These are phyloP conservation scores for Penicillium sp. DNA, from an alignment of 2,329 filamentous ascomycete species.

Conservation along the genomic window DNA sequence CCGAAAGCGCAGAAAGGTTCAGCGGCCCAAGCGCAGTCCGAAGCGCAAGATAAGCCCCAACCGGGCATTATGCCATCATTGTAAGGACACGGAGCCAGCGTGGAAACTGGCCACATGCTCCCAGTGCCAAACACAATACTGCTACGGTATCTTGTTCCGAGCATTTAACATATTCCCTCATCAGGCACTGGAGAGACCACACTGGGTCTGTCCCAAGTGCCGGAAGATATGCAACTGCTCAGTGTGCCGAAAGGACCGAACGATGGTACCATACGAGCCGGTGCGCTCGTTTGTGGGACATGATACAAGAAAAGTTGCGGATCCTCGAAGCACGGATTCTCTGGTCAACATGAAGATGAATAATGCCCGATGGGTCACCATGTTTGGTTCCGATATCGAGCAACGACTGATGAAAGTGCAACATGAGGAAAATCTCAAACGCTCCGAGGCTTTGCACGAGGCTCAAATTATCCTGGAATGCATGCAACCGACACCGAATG, in stretches of 20 bases:
- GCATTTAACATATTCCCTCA: slow-evolving; percentile 89
- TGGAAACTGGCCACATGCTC: slow-evolving; percentile 84
- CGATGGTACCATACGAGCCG: slow-evolving; percentile 75
- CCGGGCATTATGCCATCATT: slow-evolving; percentile 69
- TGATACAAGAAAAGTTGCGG: slow-evolving; percentile 83
- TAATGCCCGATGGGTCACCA: slow-evolving; percentile 76
- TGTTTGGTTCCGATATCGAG: slow-evolving; percentile 49
- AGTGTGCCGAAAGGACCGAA: slow-evolving; percentile 62
- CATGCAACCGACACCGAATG: neutral
- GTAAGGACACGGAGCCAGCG: slow-evolving; percentile 68
- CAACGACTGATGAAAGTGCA: slow-evolving; percentile 46
- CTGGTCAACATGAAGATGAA: slow-evolving; percentile 87
- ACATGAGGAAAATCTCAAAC: slow-evolving; percentile 51
- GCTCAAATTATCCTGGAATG: slow-evolving; percentile 40
- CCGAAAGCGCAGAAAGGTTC: slow-evolving; percentile 60
- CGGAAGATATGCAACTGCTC: slow-evolving; percentile 81
- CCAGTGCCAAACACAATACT: slow-evolving; percentile 71
- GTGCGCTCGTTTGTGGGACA: slow-evolving; percentile 84
- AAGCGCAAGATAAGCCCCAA: slow-evolving; percentile 49
- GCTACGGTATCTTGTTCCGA: slow-evolving; percentile 87
- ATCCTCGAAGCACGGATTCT: slow-evolving; percentile 82
- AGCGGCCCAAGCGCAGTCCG: slow-evolving; percentile 46
- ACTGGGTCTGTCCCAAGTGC: slow-evolving; percentile 89
- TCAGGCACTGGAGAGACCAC: slow-evolving; percentile 68
- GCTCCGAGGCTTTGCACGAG: slow-evolving; percentile 43